A percentile compares a stretch with the other conserved stretches of the same genome.
Conservation (phyloP, 805 yeast genomes). For the Limtongozyma cylindracea region DNA sequence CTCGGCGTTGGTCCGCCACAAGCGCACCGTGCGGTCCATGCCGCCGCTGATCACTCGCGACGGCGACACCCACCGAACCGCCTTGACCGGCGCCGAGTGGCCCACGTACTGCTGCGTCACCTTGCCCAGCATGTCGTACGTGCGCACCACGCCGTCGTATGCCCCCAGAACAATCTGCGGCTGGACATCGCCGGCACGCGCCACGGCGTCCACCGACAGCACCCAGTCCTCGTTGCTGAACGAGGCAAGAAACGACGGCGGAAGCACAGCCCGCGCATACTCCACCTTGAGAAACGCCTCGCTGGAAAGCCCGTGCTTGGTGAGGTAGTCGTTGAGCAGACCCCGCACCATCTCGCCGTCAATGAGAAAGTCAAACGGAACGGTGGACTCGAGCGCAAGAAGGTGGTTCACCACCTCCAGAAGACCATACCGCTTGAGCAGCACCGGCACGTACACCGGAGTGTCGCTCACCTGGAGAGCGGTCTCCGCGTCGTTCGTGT, state of each 20-base stretch:
- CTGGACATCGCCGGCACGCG: constrained; percentile 7
- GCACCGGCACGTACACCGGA: constrained; percentile 72
- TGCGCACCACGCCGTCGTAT: constrained; percentile 83
- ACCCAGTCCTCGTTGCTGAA: constrained; percentile 93
- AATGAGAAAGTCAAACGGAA: constrained; percentile 83
- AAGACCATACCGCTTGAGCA: constrained; percentile 71
- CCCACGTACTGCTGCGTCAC: constrained; percentile 66
- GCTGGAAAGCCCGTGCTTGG: constrained; percentile 50
- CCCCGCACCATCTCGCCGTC: constrained; percentile 65
- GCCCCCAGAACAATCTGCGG: constrained; percentile 64
- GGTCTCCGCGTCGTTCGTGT: constrained; percentile 68
- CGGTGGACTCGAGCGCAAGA: constrained; percentile 19
- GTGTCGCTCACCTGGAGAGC: constrained; percentile 43
- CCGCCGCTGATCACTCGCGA: constrained; percentile 66
- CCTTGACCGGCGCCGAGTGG: constrained; percentile 68
- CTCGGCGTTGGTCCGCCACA: constrained; percentile 48
- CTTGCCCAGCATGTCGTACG: constrained; percentile 64
- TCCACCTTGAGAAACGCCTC: constrained; percentile 66
- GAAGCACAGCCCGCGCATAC: constrained; percentile 77
- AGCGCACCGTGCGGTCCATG: constrained; percentile 66
- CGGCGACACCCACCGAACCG: constrained; percentile 57
- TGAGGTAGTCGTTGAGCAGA: constrained; percentile 58
- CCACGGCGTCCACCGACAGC: constrained; percentile 33
- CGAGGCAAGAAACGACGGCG: constrained; percentile 80
- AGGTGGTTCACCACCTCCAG: constrained; percentile 91